phyloP scores from a whole-genome alignment of 495 filamentous ascomycete species.

The Lasiosphaeria hispida region DNA sequence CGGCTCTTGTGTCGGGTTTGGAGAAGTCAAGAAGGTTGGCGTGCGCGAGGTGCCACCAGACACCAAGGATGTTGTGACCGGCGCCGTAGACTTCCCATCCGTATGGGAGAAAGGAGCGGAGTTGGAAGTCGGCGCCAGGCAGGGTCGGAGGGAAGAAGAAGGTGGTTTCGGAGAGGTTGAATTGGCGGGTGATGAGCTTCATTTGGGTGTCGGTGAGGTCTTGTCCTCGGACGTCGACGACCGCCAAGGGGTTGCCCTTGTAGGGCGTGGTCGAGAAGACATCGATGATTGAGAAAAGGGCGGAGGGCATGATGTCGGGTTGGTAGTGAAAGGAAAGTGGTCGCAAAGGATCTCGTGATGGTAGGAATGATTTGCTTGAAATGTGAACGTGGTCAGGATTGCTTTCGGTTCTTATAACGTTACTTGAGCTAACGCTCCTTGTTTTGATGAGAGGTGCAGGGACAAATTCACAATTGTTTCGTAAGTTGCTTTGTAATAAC shows the following conservation, averaged over 20 bases:
- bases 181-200: conserved; percentile 16
- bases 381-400: background rate
- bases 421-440: background rate
- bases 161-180: conserved; percentile 19
- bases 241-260: conserved; percentile 15
- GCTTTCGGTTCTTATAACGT: conserved; percentile 3
- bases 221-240: conserved; percentile 6
- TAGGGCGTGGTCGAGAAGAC: conserved; percentile 12
- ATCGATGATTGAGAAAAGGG: conserved; percentile 9
- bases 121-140: conserved; percentile 7
- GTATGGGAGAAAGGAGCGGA: conserved; percentile 16
- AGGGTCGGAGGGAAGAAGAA: conserved; percentile 13
- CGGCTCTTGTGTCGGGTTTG: background rate
- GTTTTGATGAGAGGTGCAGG: background rate
- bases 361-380: background rate
- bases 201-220: conserved; percentile 16
- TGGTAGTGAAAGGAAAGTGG: background rate
- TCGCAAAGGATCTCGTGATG: background rate
- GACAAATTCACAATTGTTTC: background rate
- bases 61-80: conserved; percentile 17
- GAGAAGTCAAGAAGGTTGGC: conserved; percentile 5
- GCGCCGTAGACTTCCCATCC: conserved; percentile 12
- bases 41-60: conserved; percentile 15
- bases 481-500: conserved; percentile 3
- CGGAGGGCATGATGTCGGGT: conserved; percentile 10